A percentile compares a stretch with the other conserved stretches of the same genome.
Evolutionary conservation across 495 filamentous ascomycete species (phyloP).

Genomic region (Clavariopsis aquatica): DNA sequence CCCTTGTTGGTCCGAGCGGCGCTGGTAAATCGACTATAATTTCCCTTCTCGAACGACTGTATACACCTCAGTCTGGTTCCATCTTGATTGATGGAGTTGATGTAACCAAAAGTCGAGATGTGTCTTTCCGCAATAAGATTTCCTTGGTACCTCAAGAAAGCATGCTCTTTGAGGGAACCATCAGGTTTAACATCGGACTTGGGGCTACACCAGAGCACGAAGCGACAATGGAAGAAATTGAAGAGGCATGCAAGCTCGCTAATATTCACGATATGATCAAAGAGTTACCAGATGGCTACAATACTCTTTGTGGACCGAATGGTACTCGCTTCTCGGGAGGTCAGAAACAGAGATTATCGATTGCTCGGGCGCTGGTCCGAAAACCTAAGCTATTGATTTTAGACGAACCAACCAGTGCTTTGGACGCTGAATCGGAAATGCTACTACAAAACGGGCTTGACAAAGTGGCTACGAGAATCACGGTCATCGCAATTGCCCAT

Average conservation of each 20-base stretch:
- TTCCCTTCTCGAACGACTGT: slow-evolving; percentile 53
- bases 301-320: slow-evolving; percentile 37
- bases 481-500: slow-evolving; percentile 35
- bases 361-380: slow-evolving; percentile 33
- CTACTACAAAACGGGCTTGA: slow-evolving; percentile 20
- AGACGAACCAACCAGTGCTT: slow-evolving; percentile 37
- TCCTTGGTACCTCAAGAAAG: slow-evolving; percentile 33
- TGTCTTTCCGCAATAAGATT: slow-evolving; percentile 42
- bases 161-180: slow-evolving; percentile 31
- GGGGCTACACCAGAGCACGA: slow-evolving; percentile 44
- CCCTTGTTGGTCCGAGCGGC: slow-evolving; percentile 61
- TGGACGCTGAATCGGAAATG: slow-evolving; percentile 32
- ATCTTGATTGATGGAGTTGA: slow-evolving; percentile 30
- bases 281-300: slow-evolving; percentile 40
- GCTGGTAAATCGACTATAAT: slow-evolving; percentile 59
- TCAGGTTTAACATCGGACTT: slow-evolving; percentile 29
- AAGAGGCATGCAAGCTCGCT: slow-evolving; percentile 36
- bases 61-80: slow-evolving; percentile 41
- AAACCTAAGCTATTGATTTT: slow-evolving; percentile 34
- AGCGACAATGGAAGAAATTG: slow-evolving; percentile 22
- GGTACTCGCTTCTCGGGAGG: slow-evolving; percentile 29
- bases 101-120: neutral
- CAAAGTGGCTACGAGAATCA: slow-evolving; percentile 21
- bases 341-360: slow-evolving; percentile 33
- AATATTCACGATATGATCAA: slow-evolving; percentile 33